A percentile compares a stretch with the other conserved stretches of the same genome.
phyloP scores from a whole-genome alignment of 1,139 yeast species.

The Scheffersomyces insectosa region DNA sequence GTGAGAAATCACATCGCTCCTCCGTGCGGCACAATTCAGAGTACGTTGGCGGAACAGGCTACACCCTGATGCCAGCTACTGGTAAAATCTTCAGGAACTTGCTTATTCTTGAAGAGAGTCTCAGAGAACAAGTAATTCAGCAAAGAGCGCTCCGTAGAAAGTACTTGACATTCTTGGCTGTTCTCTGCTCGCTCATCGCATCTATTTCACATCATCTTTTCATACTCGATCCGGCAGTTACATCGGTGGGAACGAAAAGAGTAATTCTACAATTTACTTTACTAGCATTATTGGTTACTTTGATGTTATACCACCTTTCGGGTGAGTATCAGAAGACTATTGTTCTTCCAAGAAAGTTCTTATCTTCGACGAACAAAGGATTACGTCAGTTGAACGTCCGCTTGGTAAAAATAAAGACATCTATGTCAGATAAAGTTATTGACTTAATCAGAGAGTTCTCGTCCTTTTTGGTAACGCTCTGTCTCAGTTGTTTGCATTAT shows the following conservation, averaged over 20 bases:
- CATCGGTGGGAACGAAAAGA: constrained; percentile 34
- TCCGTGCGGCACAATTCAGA: constrained; percentile 11
- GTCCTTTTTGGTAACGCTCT: constrained; percentile 31
- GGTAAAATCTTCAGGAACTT: constrained; percentile 79
- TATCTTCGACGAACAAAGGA: constrained; percentile 83
- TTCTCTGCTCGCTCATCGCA: constrained; percentile 45
- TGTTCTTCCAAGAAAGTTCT: constrained; percentile 74
- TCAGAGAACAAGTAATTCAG: constrained; percentile 76
- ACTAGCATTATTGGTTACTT: constrained; percentile 67
- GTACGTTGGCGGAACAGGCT: constrained; percentile 32
- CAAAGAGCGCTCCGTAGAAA: constrained; percentile 71
- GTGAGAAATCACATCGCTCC: constrained; percentile 25
- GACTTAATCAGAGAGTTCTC: constrained; percentile 46
- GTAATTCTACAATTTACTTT: constrained; percentile 61
- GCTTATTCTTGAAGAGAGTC: constrained; percentile 78
- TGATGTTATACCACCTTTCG: constrained; percentile 76
- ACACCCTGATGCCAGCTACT: constrained; percentile 53
- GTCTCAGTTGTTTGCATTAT: constrained; percentile 31
- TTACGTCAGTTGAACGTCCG: constrained; percentile 78
- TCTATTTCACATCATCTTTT: constrained; percentile 44
- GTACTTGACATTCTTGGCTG: constrained; percentile 68
- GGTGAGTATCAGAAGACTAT: constrained; percentile 90
- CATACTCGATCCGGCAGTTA: constrained; percentile 21
- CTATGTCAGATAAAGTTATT: constrained; percentile 52
- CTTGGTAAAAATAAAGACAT: constrained; percentile 66